Conservation (phyloP, 768 basidiomycete species). For the Cyclocybe cylindracea region DNA sequence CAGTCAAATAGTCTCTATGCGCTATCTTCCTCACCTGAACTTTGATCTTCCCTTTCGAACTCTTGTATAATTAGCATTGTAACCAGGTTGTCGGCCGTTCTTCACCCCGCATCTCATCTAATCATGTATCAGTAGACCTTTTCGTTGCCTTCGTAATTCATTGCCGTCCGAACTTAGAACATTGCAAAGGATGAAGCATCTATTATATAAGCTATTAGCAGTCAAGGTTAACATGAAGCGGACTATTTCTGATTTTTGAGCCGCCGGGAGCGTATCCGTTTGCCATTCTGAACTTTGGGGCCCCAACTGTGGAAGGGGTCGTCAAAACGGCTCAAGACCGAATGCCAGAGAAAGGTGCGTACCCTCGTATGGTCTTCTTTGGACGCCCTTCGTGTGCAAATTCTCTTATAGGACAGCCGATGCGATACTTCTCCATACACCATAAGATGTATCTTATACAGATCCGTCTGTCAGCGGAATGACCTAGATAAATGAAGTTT, state of each 20-base stretch:
- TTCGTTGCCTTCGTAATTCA: too few relatives aligned
- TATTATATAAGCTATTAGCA: constrained; percentile 7
- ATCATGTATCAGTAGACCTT: too few relatives aligned
- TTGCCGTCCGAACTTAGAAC: background rate
- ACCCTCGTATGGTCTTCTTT: constrained; percentile 85
- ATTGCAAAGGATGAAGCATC: constrained; percentile 1
- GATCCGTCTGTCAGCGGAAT: background rate
- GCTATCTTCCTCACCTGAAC: too few relatives aligned
- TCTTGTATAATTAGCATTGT: too few relatives aligned
- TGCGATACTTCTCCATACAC: constrained; percentile 81
- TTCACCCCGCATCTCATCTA: too few relatives aligned
- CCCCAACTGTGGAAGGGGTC: constrained; percentile 54
- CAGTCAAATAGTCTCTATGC: too few relatives aligned
- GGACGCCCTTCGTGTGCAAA: constrained; percentile 68
- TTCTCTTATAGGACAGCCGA: constrained; percentile 49
- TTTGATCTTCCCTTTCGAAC: too few relatives aligned
- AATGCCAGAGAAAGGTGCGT: constrained; percentile 25
- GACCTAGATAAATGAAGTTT: background rate
- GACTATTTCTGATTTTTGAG: constrained; percentile 32
- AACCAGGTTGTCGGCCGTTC: too few relatives aligned
- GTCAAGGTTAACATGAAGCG: too few relatives aligned
- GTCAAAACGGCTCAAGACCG: background rate
- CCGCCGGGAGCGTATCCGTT: constrained; percentile 69
- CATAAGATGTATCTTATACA: constrained; percentile 73
- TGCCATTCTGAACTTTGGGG: constrained; percentile 72